phyloP scores from a whole-genome alignment of 352 stramenopile genomes.

The Globisporangium splendens region DNA sequence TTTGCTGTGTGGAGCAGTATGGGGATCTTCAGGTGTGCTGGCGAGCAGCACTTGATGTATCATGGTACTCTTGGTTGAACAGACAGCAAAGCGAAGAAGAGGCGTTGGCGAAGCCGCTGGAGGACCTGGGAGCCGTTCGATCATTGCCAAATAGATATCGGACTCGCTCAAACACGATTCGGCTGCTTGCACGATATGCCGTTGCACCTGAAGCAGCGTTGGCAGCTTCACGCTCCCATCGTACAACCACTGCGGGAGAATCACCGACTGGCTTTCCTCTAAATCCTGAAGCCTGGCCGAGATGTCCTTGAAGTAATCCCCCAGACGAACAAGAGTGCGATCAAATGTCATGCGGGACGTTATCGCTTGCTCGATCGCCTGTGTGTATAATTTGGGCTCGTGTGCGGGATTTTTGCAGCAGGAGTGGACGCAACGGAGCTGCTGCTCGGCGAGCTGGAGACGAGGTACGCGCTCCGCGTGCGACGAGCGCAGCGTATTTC shows the following conservation, averaged over 20 bases:
- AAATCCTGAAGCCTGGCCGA: slow-evolving; percentile 18
- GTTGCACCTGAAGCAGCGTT: slow-evolving; percentile 59
- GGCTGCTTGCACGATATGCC: slow-evolving; percentile 48
- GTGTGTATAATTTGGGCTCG: slow-evolving; percentile 39
- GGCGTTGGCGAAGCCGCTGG: slow-evolving; percentile 20
- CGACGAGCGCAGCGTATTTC: slow-evolving; percentile 35
- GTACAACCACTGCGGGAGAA: slow-evolving; percentile 12
- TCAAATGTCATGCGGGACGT: slow-evolving; percentile 55
- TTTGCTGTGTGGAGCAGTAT: background rate
- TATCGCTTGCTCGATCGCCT: slow-evolving; percentile 42
- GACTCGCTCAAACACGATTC: slow-evolving; percentile 60
- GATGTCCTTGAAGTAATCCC: slow-evolving; percentile 37
- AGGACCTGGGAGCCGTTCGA: slow-evolving; percentile 46
- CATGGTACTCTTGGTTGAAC: slow-evolving; percentile 54
- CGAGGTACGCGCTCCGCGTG: slow-evolving; percentile 48
- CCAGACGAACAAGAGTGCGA: slow-evolving; percentile 30
- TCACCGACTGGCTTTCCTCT: slow-evolving; percentile 13
- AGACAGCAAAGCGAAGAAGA: slow-evolving; percentile 43
- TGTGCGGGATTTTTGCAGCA: background rate
- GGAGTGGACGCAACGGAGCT: background rate
- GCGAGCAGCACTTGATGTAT: slow-evolving; percentile 22
- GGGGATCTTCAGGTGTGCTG: background rate
- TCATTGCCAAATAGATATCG: slow-evolving; percentile 68
- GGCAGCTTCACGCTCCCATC: slow-evolving; percentile 29
- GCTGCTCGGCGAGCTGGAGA: slow-evolving; percentile 23